A percentile compares a stretch with the other conserved stretches of the same genome.
Evolutionary conservation across 116 monocot species (phyloP).

Genomic region (Dioscorea cayenensis): DNA sequence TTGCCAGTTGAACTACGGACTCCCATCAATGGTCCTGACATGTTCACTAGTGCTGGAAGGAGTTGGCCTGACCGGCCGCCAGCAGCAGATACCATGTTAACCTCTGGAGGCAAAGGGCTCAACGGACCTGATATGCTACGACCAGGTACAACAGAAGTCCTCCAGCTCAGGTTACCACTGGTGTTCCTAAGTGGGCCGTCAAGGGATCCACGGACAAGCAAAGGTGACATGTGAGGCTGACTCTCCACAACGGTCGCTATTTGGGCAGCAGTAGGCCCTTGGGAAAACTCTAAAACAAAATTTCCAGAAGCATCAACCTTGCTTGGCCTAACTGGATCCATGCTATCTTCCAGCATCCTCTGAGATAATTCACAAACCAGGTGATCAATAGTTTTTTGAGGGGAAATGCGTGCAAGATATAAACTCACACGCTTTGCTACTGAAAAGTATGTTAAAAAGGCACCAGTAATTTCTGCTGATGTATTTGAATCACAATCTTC

Average conservation of each 20-base stretch:
- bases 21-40: constrained; percentile 96
- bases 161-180: constrained; percentile 90
- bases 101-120: constrained; percentile 73
- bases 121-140: constrained; percentile 88
- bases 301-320: constrained; percentile 59
- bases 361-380: constrained; percentile 92
- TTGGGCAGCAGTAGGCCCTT: constrained; percentile 60
- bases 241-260: constrained; percentile 60
- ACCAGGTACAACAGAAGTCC: constrained; percentile 65
- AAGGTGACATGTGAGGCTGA: constrained; percentile 97
- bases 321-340: constrained; percentile 49
- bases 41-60: constrained; percentile 81
- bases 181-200: constrained; percentile 72
- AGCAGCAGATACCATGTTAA: constrained; percentile 45
- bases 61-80: constrained; percentile 83
- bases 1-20: constrained; percentile 72
- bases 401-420: constrained; percentile 96
- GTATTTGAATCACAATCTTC: constrained; percentile 98
- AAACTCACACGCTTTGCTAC: constrained; percentile 94
- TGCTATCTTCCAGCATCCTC: constrained; percentile 83
- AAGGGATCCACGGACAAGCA: constrained; percentile 89
- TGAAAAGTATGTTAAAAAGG: constrained; percentile 87
- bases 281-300: constrained; percentile 85
- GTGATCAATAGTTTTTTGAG: constrained; percentile 95
- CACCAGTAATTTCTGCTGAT: constrained; percentile 93